Evolutionary conservation across 2,329 filamentous ascomycete species (phyloP).

Genomic region (Cladosporium sphaerospermum): DNA sequence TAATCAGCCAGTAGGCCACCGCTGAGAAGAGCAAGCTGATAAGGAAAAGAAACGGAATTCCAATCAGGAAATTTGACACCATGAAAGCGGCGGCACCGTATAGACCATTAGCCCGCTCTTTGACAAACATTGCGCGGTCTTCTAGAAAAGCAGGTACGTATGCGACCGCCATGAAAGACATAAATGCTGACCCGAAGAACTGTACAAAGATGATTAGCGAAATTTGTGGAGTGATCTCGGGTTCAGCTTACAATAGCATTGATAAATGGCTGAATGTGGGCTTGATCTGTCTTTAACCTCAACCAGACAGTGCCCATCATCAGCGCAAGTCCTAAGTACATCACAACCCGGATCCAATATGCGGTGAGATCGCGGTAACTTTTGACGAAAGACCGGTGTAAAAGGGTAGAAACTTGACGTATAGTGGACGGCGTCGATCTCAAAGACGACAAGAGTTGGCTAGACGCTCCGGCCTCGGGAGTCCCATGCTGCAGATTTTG

Average conservation of each 20-base stretch:
- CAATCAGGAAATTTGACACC: constrained; percentile 74
- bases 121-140: constrained; percentile 64
- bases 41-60: constrained; percentile 72
- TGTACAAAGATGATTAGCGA: not conserved
- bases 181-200: constrained; percentile 48
- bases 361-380: constrained; percentile 76
- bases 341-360: constrained; percentile 74
- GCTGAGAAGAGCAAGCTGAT: constrained; percentile 70
- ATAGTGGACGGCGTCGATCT: constrained; percentile 29
- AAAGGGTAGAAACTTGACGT: constrained; percentile 48
- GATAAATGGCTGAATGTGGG: constrained; percentile 71
- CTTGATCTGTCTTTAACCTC: constrained; percentile 60
- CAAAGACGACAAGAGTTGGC: constrained; percentile 38
- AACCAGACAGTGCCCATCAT: constrained; percentile 89
- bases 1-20: constrained; percentile 72
- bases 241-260: constrained; percentile 58
- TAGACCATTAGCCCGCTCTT: constrained; percentile 75
- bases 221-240: too few species aligned
- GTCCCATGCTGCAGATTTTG: constrained; percentile 1
- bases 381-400: constrained; percentile 77
- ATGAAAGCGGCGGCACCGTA: constrained; percentile 70
- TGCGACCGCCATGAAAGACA: constrained; percentile 57
- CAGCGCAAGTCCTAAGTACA: constrained; percentile 75
- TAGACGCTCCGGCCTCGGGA: not conserved
- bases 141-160: constrained; percentile 82